Evolutionary conservation across 441 rosid genomes (phyloP), one percentile per base, ranked within the genome.

Genomic region (Pelargonium citronellum): DNA sequence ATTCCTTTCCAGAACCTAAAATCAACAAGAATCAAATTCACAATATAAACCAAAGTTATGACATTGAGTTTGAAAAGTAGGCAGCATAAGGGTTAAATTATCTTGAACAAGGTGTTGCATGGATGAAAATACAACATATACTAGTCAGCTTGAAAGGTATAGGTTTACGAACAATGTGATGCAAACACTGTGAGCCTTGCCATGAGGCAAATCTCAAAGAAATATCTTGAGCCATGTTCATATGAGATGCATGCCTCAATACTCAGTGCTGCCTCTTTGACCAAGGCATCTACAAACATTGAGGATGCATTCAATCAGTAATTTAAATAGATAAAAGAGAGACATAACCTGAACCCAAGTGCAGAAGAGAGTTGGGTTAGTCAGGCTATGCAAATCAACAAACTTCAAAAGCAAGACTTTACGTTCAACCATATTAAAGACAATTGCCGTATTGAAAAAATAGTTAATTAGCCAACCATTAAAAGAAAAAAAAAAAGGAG

Each of bases 1-100:
- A 77, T 81, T 84, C 80, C 80, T 86, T 69, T 89, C 89, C 79
- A 95, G 81, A 72, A 91, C 89, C 99, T 95, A 79, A 22, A 80
- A 73, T 46, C 55, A 72, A 69, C 70, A 75, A 63, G 43, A 53
- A 71, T 30, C 30, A 67, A 8, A 41, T 62, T 64, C 27, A 68
- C 11, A 46, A 49, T 68, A 75, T 55, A 22, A 79, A 46, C 49
- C 24, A 47, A 73, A 69, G 43, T n/a, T 62, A 67, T 1, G 27
- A 12, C 15, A 2, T 1, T 11, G 39, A 61, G 39, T 61, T 61
- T 22, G 39, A 24, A 61, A 61, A 22, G 13, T 22, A 4, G 15
- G 64, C 34, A 60, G n/a, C 64, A 58, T 9, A 20, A 60, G 64
- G 64, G n/a, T 60, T 12, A 61, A 61, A 61, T 61, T 24, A 61